Conservation (phyloP, 352 stramenopile genomes). For the Pythium sp. region DNA sequence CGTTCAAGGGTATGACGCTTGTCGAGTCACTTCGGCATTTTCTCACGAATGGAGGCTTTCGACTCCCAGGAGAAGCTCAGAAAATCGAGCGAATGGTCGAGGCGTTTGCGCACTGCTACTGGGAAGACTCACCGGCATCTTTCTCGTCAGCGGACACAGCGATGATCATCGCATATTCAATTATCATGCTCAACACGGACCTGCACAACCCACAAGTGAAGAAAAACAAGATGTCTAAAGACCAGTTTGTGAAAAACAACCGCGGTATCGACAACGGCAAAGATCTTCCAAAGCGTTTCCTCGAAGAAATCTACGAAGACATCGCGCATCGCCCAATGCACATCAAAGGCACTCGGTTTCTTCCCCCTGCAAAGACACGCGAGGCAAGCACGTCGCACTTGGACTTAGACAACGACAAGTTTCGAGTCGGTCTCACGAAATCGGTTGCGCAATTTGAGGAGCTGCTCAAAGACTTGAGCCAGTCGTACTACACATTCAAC, state of each 20-base stretch:
- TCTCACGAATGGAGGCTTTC: slow-evolving; percentile 96
- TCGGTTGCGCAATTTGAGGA: slow-evolving; percentile 81
- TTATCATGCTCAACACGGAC: slow-evolving; percentile 91
- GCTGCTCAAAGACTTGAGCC: slow-evolving; percentile 80
- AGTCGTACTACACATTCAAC: slow-evolving; percentile 85
- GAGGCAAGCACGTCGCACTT: slow-evolving; percentile 40
- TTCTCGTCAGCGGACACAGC: slow-evolving; percentile 82
- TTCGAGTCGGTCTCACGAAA: slow-evolving; percentile 60
- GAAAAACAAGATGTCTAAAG: slow-evolving; percentile 96
- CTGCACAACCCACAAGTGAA: slow-evolving; percentile 89
- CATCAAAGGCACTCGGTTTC: slow-evolving; percentile 71
- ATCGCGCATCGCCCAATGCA: slow-evolving; percentile 93
- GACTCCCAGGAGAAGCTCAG: slow-evolving; percentile 96
- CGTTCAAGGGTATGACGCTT: slow-evolving; percentile 97
- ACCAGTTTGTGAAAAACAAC: slow-evolving; percentile 98
- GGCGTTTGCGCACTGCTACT: slow-evolving; percentile 97
- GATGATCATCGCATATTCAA: slow-evolving; percentile 91
- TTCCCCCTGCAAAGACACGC: slow-evolving; percentile 40
- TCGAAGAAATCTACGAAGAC: slow-evolving; percentile 95
- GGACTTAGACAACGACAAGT: slow-evolving; percentile 78
- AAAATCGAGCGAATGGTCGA: slow-evolving; percentile 98
- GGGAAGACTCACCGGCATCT: slow-evolving; percentile 87
- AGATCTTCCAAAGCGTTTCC: slow-evolving; percentile 89
- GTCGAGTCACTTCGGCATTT: slow-evolving; percentile 96
- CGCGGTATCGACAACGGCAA: slow-evolving; percentile 90